Evolutionary conservation across 176 grass and related monocot species (phyloP).

Genomic region (Urochloa ruziziensis): DNA sequence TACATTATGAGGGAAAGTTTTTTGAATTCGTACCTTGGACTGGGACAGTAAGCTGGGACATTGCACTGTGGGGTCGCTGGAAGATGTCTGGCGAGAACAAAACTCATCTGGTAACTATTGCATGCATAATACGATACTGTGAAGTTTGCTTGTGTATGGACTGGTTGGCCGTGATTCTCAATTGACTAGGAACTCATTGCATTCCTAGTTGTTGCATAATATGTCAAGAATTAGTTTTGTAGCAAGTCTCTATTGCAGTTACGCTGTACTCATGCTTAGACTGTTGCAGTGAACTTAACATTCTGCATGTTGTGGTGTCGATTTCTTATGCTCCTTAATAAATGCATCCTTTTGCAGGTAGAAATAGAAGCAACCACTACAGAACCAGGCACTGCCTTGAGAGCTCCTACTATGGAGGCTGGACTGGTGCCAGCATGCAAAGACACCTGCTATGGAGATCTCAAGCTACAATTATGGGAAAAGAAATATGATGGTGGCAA

Average conservation of each 20-base stretch:
- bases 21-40: conserved; percentile 98
- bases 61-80: conserved; percentile 81
- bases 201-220: conserved; percentile 6
- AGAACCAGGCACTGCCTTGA: conserved; percentile 65
- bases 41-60: conserved; percentile 77
- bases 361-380: conserved; percentile 74
- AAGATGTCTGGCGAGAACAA: conserved; percentile 79
- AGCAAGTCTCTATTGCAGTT: background rate
- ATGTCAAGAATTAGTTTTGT: background rate
- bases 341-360: conserved; percentile 40
- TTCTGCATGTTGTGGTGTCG: background rate
- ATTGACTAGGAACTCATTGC: background rate
- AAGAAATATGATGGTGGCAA: conserved; percentile 57
- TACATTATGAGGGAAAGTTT: conserved; percentile 78
- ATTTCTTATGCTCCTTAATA: background rate
- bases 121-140: background rate
- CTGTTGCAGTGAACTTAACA: background rate
- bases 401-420: conserved; percentile 81
- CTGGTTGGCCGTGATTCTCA: background rate
- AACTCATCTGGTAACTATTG: conserved; percentile 63
- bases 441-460: conserved; percentile 89
- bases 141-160: background rate
- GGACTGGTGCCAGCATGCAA: conserved; percentile 84
- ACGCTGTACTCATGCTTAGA: background rate
- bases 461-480: conserved; percentile 81